Evolutionary conservation across 2,329 filamentous ascomycete genomes (phyloP), one percentile per base, ranked within the genome.

Genomic region (Penicillium sp.): DNA sequence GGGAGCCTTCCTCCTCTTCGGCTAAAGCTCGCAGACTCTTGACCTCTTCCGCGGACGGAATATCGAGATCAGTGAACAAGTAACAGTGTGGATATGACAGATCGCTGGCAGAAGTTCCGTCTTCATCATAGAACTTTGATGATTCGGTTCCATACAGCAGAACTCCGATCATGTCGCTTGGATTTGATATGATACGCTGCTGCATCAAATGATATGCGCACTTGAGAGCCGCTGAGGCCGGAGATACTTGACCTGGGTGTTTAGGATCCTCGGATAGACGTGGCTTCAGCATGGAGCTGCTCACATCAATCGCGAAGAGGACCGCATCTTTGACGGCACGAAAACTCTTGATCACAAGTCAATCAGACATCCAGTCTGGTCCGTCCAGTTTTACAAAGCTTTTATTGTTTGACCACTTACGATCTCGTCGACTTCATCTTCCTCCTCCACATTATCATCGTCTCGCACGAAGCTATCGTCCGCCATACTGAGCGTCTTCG

Each of bases 161-260:
- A 26, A 98, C 86, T 2, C 91, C 90, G 80, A 98, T 96, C 88
- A 96, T 94, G 53, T 98, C 93, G 63, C 85, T 90, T 1, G 93
- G 93, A 52, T 90, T 91, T 3, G 91, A 91, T 60, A 98, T 97
- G 68, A 98, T 97, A 59, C 93, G 88, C 72, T 97, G 91, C 71
- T 97, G 89, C 88, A 98, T 96, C 45, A 98, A 76, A 63, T 89
- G 83, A 63, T 95, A 95, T 49, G 91, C 93, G 61, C 89, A 96
- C 76, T 95, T 95, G 43, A 98, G 72, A 4, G 93, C 90, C 12
- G 91, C 90, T 45, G 85, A 78, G 1, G 89, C 77, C 4, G 91
- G 83, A 39, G 86, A 90, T 61, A 91, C 88, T 48, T 76, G 82
- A 55, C 88, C 85, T 38, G 83, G 81, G 66, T 90, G 91, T 70